A percentile compares a stretch with the other conserved stretches of the same genome.
phyloP scores from a whole-genome alignment of 108 stramenopile genomes.

The Conticribra guillardii region DNA sequence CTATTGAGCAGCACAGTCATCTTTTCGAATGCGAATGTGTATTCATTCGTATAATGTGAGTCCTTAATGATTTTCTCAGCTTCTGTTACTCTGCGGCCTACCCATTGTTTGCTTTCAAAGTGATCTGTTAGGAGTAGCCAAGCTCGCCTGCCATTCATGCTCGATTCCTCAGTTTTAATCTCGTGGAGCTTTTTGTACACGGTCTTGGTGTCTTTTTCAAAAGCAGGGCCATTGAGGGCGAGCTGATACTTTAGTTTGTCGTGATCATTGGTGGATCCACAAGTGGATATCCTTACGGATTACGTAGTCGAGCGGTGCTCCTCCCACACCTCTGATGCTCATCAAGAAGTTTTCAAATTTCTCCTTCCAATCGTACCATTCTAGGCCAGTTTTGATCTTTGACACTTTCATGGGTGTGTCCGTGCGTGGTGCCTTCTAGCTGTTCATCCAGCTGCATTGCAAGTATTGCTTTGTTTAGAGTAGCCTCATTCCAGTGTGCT shows the following conservation, averaged over 20 bases:
- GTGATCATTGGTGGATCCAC: background rate
- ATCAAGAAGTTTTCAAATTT: slow-evolving; percentile 4
- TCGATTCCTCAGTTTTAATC: background rate
- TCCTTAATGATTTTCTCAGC: background rate
- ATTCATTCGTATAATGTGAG: background rate
- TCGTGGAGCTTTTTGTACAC: slow-evolving; percentile 4
- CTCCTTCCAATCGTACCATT: slow-evolving; percentile 16
- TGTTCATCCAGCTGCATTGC: no score
- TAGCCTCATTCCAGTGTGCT: no score
- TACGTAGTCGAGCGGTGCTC: slow-evolving; percentile 17
- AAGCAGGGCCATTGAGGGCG: slow-evolving; percentile 6
- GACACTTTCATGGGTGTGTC: no score
- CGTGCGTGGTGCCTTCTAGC: no score
- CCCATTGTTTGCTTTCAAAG: no score
- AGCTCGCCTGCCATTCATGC: slow-evolving; percentile 3
- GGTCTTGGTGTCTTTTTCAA: slow-evolving; percentile 10
- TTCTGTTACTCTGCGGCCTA: no score
- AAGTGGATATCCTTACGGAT: slow-evolving; percentile 6
- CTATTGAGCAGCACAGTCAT: slow-evolving; percentile 2
- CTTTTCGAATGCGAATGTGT: background rate
- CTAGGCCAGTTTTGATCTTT: no score
- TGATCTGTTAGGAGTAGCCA: no score
- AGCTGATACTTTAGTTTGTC: slow-evolving; percentile 23
- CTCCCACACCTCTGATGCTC: background rate
- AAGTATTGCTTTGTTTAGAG: no score